Base-by-base conservation (phyloP, 2,329 filamentous ascomycete genomes). In the Cladobotryum protrusum region DNA sequence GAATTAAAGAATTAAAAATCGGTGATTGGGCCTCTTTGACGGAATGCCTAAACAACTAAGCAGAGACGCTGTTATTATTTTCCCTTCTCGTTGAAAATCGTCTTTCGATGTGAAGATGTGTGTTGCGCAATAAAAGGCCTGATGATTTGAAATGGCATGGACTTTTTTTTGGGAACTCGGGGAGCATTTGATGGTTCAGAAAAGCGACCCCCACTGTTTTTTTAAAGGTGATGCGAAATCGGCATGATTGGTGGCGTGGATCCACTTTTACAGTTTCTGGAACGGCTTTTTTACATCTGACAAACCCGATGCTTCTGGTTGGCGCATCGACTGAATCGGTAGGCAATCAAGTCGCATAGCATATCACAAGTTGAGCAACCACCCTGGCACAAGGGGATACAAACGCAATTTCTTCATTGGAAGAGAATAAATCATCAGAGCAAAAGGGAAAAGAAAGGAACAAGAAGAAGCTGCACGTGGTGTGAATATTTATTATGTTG, bases 71-170 rank as follows among this genome's bases (percentile, higher is more conserved):
- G 4, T 37, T 12, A 9, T 35, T 35, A 9, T 35, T 35, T 35
- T 35, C 14, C 14, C 14, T 34, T 18, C 6, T 48, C 39, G 32
- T 39, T 24, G 20, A 24, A 24, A 7, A 4, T 24, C 20, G 20
- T 24, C 20, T 24, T 24, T 24, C n/a, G n/a, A n/a, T n/a, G n/a
- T n/a, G n/a, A n/a, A n/a, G n/a, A n/a, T n/a, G n/a, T n/a, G n/a
- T 18, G 33, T 36, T 54, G 56, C 50, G 60, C 63, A 67, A 65
- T 67, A 43, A 61, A 60, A 62, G 47, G 56, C 53, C 33, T 56
- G 53, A n/a, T 56, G 63, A 67, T 67, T 67, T 59, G 60, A 63
- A 66, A 66, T 64, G 58, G 32, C 5, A 19, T n/a, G 15, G 11
- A 29, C 24, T 2, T 29, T 5, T n/a, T n/a, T n/a, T n/a, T n/a